These are phyloP conservation scores for Pluteus cervinus DNA, from an alignment of 768 basidiomycete genomes.

Conservation along the genomic window DNA sequence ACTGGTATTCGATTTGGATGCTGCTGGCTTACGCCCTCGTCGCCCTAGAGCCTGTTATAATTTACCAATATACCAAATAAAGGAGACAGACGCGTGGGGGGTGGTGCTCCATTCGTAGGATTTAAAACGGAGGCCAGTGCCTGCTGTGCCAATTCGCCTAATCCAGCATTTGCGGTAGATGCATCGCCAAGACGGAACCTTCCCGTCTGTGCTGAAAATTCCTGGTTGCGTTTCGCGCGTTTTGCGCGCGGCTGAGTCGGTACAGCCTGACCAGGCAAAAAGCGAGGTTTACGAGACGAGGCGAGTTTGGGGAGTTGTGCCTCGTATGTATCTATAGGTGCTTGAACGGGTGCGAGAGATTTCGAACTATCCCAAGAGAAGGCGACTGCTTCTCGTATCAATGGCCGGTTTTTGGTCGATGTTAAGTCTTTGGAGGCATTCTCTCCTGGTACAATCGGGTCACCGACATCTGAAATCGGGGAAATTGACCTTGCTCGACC, in stretches of 20 bases:
- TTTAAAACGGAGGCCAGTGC: too few relatives aligned
- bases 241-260: conserved; percentile 15
- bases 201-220: conserved; percentile 39
- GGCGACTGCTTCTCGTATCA: conserved; percentile 55
- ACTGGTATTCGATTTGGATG: too few relatives aligned
- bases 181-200: conserved; percentile 51
- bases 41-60: too few relatives aligned
- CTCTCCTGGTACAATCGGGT: conserved; percentile 30
- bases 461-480: conserved; percentile 51
- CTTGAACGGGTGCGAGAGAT: conserved; percentile 20
- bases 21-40: too few relatives aligned
- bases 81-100: too few relatives aligned
- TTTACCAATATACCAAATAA: too few relatives aligned
- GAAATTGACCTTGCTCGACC: conserved; percentile 43
- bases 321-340: conserved; percentile 36
- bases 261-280: conserved; percentile 52
- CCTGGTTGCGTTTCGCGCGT: conserved; percentile 26
- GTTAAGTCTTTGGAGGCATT: conserved; percentile 40
- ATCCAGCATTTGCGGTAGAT: conserved; percentile 23
- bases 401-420: conserved; percentile 39
- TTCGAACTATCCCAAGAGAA: conserved; percentile 33
- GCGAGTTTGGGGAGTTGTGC: conserved; percentile 20
- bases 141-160: too few relatives aligned
- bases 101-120: too few relatives aligned
- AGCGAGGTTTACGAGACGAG: conserved; percentile 21